Conservation (phyloP, 495 filamentous ascomycete species). For the Aspergillus saccharolyticus region DNA sequence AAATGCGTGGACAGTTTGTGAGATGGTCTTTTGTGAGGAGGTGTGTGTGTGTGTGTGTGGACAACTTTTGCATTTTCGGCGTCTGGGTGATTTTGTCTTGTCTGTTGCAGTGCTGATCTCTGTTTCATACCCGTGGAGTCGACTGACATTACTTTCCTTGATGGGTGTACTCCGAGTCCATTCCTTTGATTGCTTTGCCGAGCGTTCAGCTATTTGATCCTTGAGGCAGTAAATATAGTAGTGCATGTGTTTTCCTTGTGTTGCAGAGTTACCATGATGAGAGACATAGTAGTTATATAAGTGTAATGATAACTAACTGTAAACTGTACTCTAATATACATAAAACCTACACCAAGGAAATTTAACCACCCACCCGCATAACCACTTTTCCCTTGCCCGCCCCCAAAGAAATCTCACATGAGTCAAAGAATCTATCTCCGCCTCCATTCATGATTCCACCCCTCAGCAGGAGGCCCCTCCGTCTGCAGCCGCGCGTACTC, state of each 20-base stretch:
- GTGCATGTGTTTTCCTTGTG: too few species aligned
- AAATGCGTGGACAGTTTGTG: conserved; percentile 11
- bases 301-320: too few species aligned
- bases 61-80: conserved; percentile 43
- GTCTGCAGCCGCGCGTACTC: conserved; percentile 84
- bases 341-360: too few species aligned
- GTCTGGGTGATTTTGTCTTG: conserved; percentile 32
- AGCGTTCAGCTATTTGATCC: background rate
- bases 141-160: conserved; percentile 21
- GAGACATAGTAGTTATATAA: too few species aligned
- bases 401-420: too few species aligned
- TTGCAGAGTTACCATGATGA: too few species aligned
- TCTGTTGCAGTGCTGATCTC: conserved; percentile 12
- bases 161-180: background rate
- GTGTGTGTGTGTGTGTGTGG: conserved; percentile 13
- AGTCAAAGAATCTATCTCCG: too few species aligned
- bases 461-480: conserved; percentile 63
- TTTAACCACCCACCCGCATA: too few species aligned
- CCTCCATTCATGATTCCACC: conserved; percentile 74
- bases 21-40: too few species aligned
- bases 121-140: conserved; percentile 16
- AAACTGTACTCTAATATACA: too few species aligned
- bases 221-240: background rate
- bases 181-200: background rate
- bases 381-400: too few species aligned